These are phyloP conservation scores for Verticillium isaacii DNA, from an alignment of 2,329 filamentous ascomycete species.

Conservation along the genomic window DNA sequence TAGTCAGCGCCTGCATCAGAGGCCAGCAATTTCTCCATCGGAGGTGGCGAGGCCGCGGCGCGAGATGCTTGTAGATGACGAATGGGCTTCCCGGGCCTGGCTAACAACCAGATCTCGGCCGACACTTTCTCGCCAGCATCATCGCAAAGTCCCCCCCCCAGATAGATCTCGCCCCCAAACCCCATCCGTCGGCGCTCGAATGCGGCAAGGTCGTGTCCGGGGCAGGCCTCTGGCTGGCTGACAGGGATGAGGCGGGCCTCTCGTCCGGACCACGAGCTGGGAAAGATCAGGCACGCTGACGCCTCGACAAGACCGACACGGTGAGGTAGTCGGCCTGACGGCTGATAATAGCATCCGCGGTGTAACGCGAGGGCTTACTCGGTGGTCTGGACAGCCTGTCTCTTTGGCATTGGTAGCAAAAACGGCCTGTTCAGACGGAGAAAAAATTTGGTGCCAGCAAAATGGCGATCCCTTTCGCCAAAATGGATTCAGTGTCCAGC, in stretches of 20 bases:
- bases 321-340: no score
- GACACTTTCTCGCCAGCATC: not conserved
- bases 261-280: not conserved
- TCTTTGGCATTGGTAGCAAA: no score
- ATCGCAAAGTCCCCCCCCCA: not conserved
- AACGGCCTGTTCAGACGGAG: not conserved
- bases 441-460: no score
- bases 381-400: no score
- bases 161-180: no score
- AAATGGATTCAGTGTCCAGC: not conserved
- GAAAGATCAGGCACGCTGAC: not conserved
- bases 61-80: not conserved
- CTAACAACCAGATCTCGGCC: not conserved
- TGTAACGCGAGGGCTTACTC: no score
- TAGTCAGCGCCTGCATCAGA: not conserved
- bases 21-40: not conserved
- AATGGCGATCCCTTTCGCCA: not conserved
- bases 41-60: slow-evolving; percentile 10
- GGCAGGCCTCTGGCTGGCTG: not conserved
- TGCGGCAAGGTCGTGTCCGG: not conserved
- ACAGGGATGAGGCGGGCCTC: not conserved
- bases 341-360: no score
- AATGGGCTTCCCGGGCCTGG: not conserved
- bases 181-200: no score
- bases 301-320: no score